Conservation (phyloP, 306 rosid genomes). For the Oemleria cerasiformis region DNA sequence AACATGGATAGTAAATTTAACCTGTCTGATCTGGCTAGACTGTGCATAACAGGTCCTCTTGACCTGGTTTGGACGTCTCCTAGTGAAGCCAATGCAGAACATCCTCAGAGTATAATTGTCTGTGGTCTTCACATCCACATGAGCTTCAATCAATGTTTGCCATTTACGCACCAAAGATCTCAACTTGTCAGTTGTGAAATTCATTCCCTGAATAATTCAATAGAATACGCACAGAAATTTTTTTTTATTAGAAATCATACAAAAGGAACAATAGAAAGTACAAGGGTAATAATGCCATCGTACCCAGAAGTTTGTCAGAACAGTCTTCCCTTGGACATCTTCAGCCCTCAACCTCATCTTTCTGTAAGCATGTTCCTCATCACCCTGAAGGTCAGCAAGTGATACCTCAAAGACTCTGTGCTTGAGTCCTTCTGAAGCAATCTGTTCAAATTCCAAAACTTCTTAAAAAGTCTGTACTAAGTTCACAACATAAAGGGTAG, state of each 20-base stretch:
- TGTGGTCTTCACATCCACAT: conserved; percentile 88
- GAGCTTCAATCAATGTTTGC: conserved; percentile 93
- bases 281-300: not conserved
- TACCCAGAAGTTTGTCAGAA: conserved; percentile 93
- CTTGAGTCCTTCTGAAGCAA: conserved; percentile 95
- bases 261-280: not conserved
- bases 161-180: conserved; percentile 86
- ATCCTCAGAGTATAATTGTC: conserved; percentile 73
- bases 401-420: conserved; percentile 93
- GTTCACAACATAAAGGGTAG: not conserved
- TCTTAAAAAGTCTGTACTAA: not conserved
- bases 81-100: conserved; percentile 95
- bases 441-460: conserved; percentile 33
- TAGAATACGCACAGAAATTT: not conserved
- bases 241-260: not conserved
- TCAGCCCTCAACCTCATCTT: conserved; percentile 95
- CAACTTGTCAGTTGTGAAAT: conserved; percentile 83
- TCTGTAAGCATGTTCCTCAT: conserved; percentile 92
- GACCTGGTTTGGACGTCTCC: conserved; percentile 75
- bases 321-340: conserved; percentile 88
- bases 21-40: conserved; percentile 87
- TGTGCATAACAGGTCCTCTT: conserved; percentile 97
- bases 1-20: not conserved
- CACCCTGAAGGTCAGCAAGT: conserved; percentile 90
- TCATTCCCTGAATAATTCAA: conserved; percentile 61